Percentiles rank a stretch among this genome's conserved stretches.
These are phyloP conservation scores for Royoungia palumana DNA, from an alignment of 768 basidiomycete species.

Conservation along the genomic window DNA sequence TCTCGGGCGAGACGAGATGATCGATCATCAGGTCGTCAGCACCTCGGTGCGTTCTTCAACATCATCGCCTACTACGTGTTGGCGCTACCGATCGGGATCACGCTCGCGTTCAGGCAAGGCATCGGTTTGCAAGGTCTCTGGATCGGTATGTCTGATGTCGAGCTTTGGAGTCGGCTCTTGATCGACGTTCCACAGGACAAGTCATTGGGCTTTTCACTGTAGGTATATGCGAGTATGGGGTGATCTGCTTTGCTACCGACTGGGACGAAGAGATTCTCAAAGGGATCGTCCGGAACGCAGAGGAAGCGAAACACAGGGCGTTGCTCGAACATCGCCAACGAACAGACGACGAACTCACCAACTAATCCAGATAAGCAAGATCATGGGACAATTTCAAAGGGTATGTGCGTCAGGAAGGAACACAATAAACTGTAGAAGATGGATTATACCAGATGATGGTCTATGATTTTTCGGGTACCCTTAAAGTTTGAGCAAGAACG, in stretches of 20 bases:
- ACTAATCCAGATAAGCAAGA: constrained; percentile 6
- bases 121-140: constrained; percentile 50
- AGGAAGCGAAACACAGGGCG: constrained; percentile 30
- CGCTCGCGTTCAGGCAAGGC: constrained; percentile 45
- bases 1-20: constrained; percentile 2
- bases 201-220: constrained; percentile 70
- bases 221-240: constrained; percentile 63
- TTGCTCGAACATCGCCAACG: constrained; percentile 20
- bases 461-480: neutral
- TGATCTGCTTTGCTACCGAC: constrained; percentile 52
- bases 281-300: constrained; percentile 36
- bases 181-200: constrained; percentile 47
- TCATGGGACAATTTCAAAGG: neutral
- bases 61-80: constrained; percentile 59
- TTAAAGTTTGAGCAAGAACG: neutral
- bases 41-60: constrained; percentile 73
- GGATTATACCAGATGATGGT: neutral
- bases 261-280: constrained; percentile 46
- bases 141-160: constrained; percentile 36
- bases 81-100: constrained; percentile 50
- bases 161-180: neutral
- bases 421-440: neutral
- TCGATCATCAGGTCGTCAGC: constrained; percentile 45
- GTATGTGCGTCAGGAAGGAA: neutral
- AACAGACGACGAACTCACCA: constrained; percentile 13